phyloP scores from a whole-genome alignment of 768 basidiomycete species.

The Lactifluus hygrophoroides region DNA sequence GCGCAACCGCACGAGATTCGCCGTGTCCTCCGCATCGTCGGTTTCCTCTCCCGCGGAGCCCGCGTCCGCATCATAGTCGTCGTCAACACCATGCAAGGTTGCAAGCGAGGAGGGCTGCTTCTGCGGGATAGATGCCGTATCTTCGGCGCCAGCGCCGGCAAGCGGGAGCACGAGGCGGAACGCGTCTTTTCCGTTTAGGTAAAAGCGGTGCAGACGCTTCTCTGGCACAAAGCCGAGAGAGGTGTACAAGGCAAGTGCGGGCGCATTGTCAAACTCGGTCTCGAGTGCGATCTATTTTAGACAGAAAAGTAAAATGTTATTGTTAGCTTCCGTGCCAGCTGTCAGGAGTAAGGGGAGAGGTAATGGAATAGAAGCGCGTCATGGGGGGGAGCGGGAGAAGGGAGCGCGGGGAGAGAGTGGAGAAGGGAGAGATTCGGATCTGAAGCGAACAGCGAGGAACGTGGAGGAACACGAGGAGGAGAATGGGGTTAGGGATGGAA shows the following conservation, averaged over 20 bases:
- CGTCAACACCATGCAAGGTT: neutral
- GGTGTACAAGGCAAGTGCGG: slow-evolving; percentile 84
- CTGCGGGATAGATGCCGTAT: neutral
- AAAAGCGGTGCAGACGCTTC: slow-evolving; percentile 91
- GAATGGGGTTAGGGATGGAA: slow-evolving; percentile 18
- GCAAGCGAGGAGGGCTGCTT: neutral
- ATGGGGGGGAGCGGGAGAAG: neutral
- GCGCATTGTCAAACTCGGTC: slow-evolving; percentile 88
- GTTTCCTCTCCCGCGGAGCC: neutral
- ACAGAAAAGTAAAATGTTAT: neutral
- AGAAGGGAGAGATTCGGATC: neutral
- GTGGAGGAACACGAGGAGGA: neutral
- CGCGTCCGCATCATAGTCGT: neutral
- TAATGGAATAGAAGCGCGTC: slow-evolving; percentile 23
- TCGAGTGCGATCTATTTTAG: slow-evolving; percentile 74
- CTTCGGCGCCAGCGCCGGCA: slow-evolving; percentile 23
- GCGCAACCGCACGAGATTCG: slow-evolving; percentile 12
- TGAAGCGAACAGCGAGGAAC: neutral
- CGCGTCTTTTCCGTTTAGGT: slow-evolving; percentile 95
- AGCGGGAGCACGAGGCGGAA: slow-evolving; percentile 71
- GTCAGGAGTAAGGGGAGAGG: neutral
- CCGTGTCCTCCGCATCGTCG: slow-evolving; percentile 2
- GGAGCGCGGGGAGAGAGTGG: slow-evolving; percentile 47
- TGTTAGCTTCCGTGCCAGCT: neutral
- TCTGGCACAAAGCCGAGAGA: slow-evolving; percentile 92